phyloP scores from a whole-genome alignment of 495 filamentous ascomycete species.

The Trichoderma asperelloides region DNA sequence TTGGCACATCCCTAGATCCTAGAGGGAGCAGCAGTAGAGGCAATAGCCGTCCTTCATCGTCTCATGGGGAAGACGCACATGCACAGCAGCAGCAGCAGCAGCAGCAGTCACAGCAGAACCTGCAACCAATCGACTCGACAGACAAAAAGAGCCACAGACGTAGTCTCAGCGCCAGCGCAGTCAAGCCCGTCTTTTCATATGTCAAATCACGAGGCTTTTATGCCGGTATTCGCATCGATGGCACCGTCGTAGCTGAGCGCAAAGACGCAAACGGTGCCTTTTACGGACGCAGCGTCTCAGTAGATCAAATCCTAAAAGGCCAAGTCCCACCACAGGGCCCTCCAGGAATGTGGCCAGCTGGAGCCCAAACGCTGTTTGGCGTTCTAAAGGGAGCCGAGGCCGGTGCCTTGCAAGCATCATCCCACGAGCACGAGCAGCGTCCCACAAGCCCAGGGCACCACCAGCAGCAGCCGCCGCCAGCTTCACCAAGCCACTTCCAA shows the following conservation, averaged over 20 bases:
- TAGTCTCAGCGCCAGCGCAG: not conserved
- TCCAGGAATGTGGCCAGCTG: slow-evolving; percentile 1
- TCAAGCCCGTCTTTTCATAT: slow-evolving; percentile 67
- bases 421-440: not conserved
- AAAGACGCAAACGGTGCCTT: slow-evolving; percentile 72
- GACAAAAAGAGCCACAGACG: slow-evolving; percentile 2
- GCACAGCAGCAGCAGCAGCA: not conserved
- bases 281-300: slow-evolving; percentile 53
- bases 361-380: not conserved
- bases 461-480: not conserved
- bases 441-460: not conserved
- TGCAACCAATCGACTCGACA: not conserved
- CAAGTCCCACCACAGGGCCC: not conserved
- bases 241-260: slow-evolving; percentile 68
- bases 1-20: not conserved
- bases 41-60: not conserved
- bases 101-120: not conserved
- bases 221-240: slow-evolving; percentile 68
- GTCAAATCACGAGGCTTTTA: slow-evolving; percentile 75
- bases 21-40: not conserved
- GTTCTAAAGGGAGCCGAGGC: slow-evolving; percentile 4
- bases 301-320: slow-evolving; percentile 58
- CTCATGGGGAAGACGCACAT: not conserved
- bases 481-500: not conserved
- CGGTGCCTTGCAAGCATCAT: not conserved